Base-by-base conservation (phyloP, 768 basidiomycete genomes). In the Termitomyces sp. region DNA sequence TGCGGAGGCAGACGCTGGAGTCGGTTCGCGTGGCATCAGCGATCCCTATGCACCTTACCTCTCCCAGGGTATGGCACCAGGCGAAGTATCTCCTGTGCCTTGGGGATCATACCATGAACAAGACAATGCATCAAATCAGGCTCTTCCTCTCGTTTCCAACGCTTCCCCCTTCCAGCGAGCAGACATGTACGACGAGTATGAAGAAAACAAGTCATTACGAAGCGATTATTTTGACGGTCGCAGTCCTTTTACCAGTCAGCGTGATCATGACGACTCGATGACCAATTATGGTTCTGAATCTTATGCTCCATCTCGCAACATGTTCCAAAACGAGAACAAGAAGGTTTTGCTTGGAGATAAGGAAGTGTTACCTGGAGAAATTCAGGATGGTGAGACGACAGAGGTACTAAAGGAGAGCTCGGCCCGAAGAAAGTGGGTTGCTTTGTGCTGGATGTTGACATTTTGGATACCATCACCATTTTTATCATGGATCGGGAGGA, bases 251-350 rank as follows among this genome's bases (percentile, higher is more conserved):
- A 92, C 90, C 0, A 88, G 85, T 55, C 82, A 89, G 60, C 82
- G 86, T 29, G 90, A 91, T 59, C 82, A 86, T 31, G 90, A 90
- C 59, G 92, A 94, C 44, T 80, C 86, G 0, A 78, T 78, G 46
- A 93, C 91, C 0, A 89, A 91, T 65, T 87, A 90, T 62, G 94
- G 94, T 4, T 91, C 91, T 3, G 94, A 97, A 67, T 90, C 90
- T 0, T 98, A 97, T 64, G 95, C 94, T 0, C 95, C 95, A 0
- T 94, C 92, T 0, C 75, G 92, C 32, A 97, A 97, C 64, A 98
- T 97, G 95, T 97, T 98, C 82, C 87, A 90, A 62, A 86, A 85
- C 59, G 79, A 84, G 1, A 88, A 93, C 60, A 88, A 85, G 68
- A 83, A 86, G 60, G 86, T 80, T 5, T 46, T 63, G 4, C 64